These are phyloP conservation scores for Osmanthus fragrans DNA, from an alignment of 257 asterid genomes.

Conservation along the genomic window DNA sequence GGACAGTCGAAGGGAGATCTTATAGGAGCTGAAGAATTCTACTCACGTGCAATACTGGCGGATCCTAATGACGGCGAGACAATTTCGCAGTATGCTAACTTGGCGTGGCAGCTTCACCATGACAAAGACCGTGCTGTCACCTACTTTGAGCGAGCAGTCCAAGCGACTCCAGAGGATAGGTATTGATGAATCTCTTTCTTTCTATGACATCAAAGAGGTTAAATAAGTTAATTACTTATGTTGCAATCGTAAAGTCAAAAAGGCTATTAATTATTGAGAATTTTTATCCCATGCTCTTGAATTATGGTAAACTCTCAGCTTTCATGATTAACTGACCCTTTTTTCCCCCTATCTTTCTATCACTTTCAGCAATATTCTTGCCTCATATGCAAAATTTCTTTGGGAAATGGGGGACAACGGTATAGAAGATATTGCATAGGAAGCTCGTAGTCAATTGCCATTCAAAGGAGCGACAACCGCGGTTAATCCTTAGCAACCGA, in stretches of 20 bases:
- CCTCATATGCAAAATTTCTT: constrained; percentile 78
- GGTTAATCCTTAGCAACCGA: constrained; percentile 10
- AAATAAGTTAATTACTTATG: background rate
- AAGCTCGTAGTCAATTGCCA: constrained; percentile 20
- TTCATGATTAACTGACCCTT: background rate
- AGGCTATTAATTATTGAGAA: background rate
- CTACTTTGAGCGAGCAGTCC: constrained; percentile 65
- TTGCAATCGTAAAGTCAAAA: background rate
- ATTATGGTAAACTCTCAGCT: background rate
- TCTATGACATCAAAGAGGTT: background rate
- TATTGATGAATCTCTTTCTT: constrained; percentile 26
- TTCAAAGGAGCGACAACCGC: constrained; percentile 20
- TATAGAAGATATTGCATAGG: constrained; percentile 22
- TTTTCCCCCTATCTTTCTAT: background rate
- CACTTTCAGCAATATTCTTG: constrained; percentile 68
- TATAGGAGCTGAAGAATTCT: constrained; percentile 69
- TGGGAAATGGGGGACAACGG: constrained; percentile 69
- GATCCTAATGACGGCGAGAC: constrained; percentile 71
- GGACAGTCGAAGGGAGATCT: constrained; percentile 71
- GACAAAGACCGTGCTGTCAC: constrained; percentile 58
- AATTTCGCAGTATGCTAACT: constrained; percentile 54
- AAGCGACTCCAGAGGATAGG: constrained; percentile 69
- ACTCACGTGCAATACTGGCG: constrained; percentile 52
- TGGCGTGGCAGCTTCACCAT: constrained; percentile 66
- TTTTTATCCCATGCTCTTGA: background rate